Conservation (phyloP, 1,284 basidiomycete species). For the Wolfiporia cocos region DNA sequence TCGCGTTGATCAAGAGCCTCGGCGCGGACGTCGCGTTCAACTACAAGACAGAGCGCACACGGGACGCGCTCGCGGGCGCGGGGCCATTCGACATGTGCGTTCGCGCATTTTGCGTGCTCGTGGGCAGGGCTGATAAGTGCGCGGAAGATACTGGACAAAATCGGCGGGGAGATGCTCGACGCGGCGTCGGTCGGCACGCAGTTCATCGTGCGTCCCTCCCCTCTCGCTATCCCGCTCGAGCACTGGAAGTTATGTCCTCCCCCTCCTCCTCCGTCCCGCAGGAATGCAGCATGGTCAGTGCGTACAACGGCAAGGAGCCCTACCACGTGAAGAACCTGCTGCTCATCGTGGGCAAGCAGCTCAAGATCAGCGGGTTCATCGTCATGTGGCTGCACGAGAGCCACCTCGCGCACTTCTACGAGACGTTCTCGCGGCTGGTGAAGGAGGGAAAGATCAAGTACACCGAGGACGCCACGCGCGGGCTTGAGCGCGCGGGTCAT, state of each 20-base stretch:
- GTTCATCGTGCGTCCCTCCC: too few species aligned
- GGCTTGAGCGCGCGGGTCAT: constrained; percentile 48
- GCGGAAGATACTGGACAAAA: constrained; percentile 46
- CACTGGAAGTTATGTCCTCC: background rate
- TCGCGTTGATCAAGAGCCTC: too few species aligned
- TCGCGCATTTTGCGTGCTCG: too few species aligned
- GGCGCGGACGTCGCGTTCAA: too few species aligned
- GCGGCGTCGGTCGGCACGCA: constrained; percentile 40
- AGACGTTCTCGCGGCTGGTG: too few species aligned
- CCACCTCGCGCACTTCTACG: too few species aligned
- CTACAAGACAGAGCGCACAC: too few species aligned
- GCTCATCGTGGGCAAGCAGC: constrained; percentile 41
- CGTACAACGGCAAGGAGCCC: constrained; percentile 21
- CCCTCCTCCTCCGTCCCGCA: background rate
- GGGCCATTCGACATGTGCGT: too few species aligned
- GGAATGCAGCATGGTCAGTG: constrained; percentile 24
- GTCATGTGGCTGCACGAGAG: constrained; percentile 34
- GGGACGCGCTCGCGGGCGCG: constrained; percentile 69
- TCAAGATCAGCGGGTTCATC: constrained; percentile 58
- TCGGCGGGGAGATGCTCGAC: constrained; percentile 64
- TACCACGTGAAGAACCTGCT: constrained; percentile 24
- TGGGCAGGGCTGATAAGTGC: constrained; percentile 51
- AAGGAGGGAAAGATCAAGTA: constrained; percentile 37
- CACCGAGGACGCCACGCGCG: too few species aligned
- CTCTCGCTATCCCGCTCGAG: too few species aligned